Base-by-base conservation (phyloP, 306 rosid genomes). In the Pterocarpus macrocarpus region DNA sequence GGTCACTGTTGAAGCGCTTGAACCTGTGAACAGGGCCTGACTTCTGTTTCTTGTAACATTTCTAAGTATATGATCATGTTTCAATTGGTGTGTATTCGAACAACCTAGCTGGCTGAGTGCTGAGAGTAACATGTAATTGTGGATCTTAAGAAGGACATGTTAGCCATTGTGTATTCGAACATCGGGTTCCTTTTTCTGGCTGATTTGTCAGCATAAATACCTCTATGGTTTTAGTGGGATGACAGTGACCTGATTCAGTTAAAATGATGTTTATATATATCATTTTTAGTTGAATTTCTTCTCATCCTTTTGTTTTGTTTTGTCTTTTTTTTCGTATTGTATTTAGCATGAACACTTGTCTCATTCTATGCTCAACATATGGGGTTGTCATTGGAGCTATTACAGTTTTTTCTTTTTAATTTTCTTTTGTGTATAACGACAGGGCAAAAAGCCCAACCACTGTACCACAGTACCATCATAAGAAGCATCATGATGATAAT, bases 1-100 rank as follows among this genome's bases (percentile, higher is more conserved):
- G 73, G 99, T 95, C 77, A 95, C 99, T 2, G 99, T 95, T 75
- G 98, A 95, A 84, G 99, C 99, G 5, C 99, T 95, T 47, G 99
- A 95, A 81, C 99, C 99, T 1, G 99, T 95, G 62, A 91, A 86
- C 82, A 86, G 91, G 38, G n/a, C 78, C 64, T 86, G 79, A 86
- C 80, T 30, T 16, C 8, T 58, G 84, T 44, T 13, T 76, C 11
- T 8, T 17, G 55, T 64, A 35, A 35, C 74, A 39, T 14, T 17
- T 73, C 15, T 66, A 5, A 53, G 62, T 75, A 64, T 49, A 44
- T 71, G 56, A 63, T 8, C 13, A 12, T 41, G 78, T 75, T 41
- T 73, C 47, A 35, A 2, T 5, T 35, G 53, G 32, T 35, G 38
- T 82, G 71, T 82, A 76, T 73, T 66, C 64, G 77, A 77, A 70